phyloP scores from a whole-genome alignment of 495 filamentous ascomycete species.

The Staphylotrichum longicolle region DNA sequence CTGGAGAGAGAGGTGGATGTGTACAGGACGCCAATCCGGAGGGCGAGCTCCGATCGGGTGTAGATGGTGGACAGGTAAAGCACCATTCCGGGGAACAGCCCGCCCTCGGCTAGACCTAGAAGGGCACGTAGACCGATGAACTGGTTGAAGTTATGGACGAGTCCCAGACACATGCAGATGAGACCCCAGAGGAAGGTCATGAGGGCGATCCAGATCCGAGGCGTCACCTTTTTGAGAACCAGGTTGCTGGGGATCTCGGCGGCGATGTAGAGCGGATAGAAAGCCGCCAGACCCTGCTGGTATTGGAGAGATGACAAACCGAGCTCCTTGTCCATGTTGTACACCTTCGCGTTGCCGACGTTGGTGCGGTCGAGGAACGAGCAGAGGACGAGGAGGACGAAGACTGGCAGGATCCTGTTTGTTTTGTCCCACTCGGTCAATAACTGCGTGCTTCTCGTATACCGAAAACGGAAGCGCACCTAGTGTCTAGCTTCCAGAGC shows the following conservation, averaged over 20 bases:
- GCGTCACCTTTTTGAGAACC: not conserved
- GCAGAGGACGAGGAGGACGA: constrained; percentile 2
- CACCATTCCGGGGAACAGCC: not conserved
- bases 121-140: not conserved
- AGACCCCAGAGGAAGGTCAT: not conserved
- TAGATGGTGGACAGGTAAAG: constrained; percentile 1
- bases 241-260: not conserved
- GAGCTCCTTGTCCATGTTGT: not conserved
- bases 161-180: not conserved
- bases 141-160: not conserved
- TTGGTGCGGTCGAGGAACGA: constrained; percentile 6
- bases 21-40: not conserved
- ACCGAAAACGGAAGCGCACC: not conserved
- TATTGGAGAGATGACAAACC: not conserved
- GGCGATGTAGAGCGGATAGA: not conserved
- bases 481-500: not conserved
- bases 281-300: not conserved
- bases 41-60: not conserved
- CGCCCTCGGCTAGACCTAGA: not conserved
- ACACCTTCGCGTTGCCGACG: not conserved
- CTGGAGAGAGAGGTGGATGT: not conserved
- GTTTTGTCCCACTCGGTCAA: not conserved
- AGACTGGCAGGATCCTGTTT: not conserved
- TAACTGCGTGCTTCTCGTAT: not conserved
- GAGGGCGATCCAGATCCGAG: not conserved